Percentiles rank a stretch among this genome's conserved stretches.
Conservation (phyloP, 2,329 filamentous ascomycete genomes). For the Tolypocladium inflatum region DNA sequence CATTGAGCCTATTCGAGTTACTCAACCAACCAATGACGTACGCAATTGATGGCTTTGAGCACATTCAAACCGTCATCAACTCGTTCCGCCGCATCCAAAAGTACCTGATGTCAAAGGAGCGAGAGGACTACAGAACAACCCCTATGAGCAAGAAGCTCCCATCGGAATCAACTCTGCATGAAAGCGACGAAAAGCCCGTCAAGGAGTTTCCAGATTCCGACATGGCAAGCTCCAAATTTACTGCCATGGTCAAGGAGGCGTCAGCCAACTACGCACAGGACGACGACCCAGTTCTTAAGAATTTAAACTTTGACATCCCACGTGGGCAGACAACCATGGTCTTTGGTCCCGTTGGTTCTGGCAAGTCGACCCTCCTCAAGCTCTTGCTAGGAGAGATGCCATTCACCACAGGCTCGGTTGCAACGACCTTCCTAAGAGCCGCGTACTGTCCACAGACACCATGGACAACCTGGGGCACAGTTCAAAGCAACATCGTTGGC, state of each 20-base stretch:
- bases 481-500: slow-evolving; percentile 14
- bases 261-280: slow-evolving; percentile 5
- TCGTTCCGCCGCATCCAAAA: slow-evolving; percentile 11
- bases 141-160: background rate
- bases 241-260: slow-evolving; percentile 1
- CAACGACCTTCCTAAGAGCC: slow-evolving; percentile 3
- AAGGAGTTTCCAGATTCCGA: background rate
- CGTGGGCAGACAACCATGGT: slow-evolving; percentile 12
- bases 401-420: slow-evolving; percentile 4
- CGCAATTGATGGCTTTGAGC: slow-evolving; percentile 9
- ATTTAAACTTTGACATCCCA: slow-evolving; percentile 6
- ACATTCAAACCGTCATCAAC: slow-evolving; percentile 10
- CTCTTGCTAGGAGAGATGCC: slow-evolving; percentile 13
- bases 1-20: slow-evolving; percentile 10
- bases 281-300: background rate
- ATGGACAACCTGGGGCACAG: slow-evolving; percentile 13
- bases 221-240: background rate
- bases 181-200: background rate
- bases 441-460: slow-evolving; percentile 15
- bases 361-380: slow-evolving; percentile 13
- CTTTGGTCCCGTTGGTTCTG: slow-evolving; percentile 12
- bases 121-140: slow-evolving; percentile 5
- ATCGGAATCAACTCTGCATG: background rate
- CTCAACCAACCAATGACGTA: slow-evolving; percentile 10
- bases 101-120: slow-evolving; percentile 10